Conservation (phyloP, 106 monocot species). For the Acorus calamus region DNA sequence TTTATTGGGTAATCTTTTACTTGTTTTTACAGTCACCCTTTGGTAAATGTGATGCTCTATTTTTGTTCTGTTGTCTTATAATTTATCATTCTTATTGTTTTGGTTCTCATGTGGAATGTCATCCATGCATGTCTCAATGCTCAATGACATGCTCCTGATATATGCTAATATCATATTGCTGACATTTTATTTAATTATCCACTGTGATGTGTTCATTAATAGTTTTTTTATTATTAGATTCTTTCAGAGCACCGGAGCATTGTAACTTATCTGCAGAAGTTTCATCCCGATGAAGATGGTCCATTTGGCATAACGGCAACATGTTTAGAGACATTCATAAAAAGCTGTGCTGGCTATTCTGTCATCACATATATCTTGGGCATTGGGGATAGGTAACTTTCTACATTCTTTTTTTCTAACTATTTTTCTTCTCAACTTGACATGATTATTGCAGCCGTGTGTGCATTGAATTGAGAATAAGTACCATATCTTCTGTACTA, state of each 20-base stretch:
- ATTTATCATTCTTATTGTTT: too few relatives aligned
- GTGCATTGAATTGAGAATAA: too few relatives aligned
- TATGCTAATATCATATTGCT: background rate
- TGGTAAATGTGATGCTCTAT: too few relatives aligned
- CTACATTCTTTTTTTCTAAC: too few relatives aligned
- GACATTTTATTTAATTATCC: too few relatives aligned
- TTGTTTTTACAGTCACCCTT: too few relatives aligned
- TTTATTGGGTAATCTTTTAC: too few relatives aligned
- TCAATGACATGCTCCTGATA: background rate
- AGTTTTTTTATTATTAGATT: conserved; percentile 46
- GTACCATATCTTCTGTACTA: too few relatives aligned
- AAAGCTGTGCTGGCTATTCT: conserved; percentile 99
- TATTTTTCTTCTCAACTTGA: too few relatives aligned
- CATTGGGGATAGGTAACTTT: conserved; percentile 68
- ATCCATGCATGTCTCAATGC: background rate
- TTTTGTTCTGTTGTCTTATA: too few relatives aligned
- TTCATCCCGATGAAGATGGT: conserved; percentile 88
- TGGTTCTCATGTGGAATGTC: too few relatives aligned
- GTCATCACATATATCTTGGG: conserved; percentile 98
- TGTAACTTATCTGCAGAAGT: conserved; percentile 79
- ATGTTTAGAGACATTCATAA: conserved; percentile 95
- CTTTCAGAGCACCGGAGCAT: conserved; percentile 86
- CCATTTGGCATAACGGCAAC: conserved; percentile 94
- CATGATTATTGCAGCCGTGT: too few relatives aligned
- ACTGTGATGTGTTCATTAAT: background rate